Evolutionary conservation across 108 stramenopile species (phyloP).

Genomic region (Fistulifera pelliculosa): DNA sequence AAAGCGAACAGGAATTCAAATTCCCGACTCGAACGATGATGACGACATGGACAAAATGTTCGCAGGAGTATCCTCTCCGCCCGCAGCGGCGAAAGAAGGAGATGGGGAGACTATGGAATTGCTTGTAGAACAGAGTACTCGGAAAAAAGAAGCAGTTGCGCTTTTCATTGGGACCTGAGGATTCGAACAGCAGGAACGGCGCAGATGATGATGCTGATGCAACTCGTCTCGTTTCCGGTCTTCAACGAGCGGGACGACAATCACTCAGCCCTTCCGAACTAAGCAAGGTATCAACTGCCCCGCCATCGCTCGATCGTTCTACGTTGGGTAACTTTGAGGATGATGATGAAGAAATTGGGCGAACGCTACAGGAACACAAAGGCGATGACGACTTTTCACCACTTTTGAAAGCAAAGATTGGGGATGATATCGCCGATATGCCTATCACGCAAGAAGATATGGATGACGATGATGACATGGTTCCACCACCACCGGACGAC

Average conservation of each 20-base stretch:
- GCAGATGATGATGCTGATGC: no score
- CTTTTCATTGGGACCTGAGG: conserved; percentile 3
- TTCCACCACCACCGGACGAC: conserved; percentile 4
- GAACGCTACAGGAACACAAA: not conserved
- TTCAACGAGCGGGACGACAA: not conserved
- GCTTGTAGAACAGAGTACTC: no score
- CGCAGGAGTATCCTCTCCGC: no score
- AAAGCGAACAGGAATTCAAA: not conserved
- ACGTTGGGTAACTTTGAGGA: not conserved
- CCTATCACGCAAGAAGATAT: not conserved
- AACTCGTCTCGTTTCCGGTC: no score
- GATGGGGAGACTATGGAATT: no score
- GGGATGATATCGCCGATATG: conserved; percentile 3
- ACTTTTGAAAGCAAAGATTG: not conserved
- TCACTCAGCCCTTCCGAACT: conserved; percentile 7
- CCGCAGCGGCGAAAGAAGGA: no score
- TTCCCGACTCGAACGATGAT: not conserved
- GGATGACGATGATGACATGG: conserved; percentile 9
- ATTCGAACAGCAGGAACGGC: not conserved
- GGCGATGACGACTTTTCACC: conserved; percentile 1
- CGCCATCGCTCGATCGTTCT: not conserved
- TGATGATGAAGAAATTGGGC: not conserved
- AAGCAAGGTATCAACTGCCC: conserved; percentile 4
- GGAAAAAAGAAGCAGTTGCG: conserved; percentile 2
- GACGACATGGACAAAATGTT: no score